These are phyloP conservation scores for Draba incana DNA, from an alignment of 345 rosid species.

Conservation along the genomic window DNA sequence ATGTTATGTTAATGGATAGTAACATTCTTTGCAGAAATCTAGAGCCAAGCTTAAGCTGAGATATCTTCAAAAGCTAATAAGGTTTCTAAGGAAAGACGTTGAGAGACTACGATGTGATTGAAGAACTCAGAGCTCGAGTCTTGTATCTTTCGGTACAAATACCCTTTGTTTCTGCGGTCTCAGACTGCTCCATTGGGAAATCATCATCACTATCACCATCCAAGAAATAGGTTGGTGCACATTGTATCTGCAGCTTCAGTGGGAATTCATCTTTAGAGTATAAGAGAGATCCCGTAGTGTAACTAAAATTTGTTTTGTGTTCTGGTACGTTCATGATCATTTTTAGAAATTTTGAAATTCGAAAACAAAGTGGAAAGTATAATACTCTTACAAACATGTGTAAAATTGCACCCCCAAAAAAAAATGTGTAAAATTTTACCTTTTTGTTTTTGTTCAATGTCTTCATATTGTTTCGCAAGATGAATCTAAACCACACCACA, in stretches of 20 bases:
- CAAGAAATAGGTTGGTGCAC: background rate
- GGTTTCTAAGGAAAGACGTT: background rate
- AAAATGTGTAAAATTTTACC: too few relatives aligned
- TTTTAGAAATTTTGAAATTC: background rate
- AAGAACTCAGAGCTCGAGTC: background rate
- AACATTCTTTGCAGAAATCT: slow-evolving; percentile 36
- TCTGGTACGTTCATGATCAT: background rate
- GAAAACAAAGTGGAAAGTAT: background rate
- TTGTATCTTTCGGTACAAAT: background rate
- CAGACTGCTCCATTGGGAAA: background rate
- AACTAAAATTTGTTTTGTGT: background rate
- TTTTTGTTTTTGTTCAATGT: too few relatives aligned
- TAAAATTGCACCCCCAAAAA: too few relatives aligned
- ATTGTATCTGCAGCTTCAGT: background rate
- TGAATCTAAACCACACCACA: background rate
- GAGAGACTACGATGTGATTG: background rate
- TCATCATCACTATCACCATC: slow-evolving; percentile 1
- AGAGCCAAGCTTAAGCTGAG: slow-evolving; percentile 29
- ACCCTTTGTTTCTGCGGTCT: background rate
- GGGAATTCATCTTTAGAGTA: background rate
- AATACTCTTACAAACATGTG: too few relatives aligned
- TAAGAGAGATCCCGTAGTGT: background rate
- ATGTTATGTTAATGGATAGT: slow-evolving; percentile 9
- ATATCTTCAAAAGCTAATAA: background rate
- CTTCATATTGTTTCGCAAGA: too few relatives aligned